phyloP scores from a whole-genome alignment of 352 stramenopile genomes.

The Pythium sukuiense region DNA sequence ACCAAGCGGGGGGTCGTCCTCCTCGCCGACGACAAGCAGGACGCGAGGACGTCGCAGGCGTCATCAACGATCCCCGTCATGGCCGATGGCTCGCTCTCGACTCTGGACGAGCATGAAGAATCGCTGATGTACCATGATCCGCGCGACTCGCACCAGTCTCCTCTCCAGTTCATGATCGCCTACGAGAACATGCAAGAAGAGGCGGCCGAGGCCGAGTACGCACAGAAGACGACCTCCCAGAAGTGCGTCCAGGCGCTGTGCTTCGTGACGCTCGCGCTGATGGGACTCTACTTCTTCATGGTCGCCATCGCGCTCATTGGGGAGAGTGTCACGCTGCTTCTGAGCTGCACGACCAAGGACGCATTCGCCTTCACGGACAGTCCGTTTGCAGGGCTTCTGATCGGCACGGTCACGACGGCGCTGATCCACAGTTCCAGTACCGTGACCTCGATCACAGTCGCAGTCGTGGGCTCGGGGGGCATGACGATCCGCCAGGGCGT shows the following conservation, averaged over 20 bases:
- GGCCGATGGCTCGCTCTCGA: constrained; percentile 14
- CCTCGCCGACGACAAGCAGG: background rate
- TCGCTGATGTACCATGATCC: background rate
- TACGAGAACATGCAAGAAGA: constrained; percentile 30
- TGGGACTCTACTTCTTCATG: constrained; percentile 82
- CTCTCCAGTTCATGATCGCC: constrained; percentile 26
- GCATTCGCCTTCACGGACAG: constrained; percentile 74
- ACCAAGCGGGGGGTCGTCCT: background rate
- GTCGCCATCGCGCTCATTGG: constrained; percentile 78
- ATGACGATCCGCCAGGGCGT: constrained; percentile 60
- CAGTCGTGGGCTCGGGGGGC: constrained; percentile 37
- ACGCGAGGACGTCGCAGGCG: constrained; percentile 7
- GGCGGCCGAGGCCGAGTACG: constrained; percentile 25
- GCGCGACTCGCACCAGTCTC: background rate
- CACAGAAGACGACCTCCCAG: constrained; percentile 9
- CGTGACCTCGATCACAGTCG: constrained; percentile 51
- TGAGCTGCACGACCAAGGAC: constrained; percentile 64
- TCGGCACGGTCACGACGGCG: constrained; percentile 73
- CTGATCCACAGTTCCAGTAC: constrained; percentile 51
- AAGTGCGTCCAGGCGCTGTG: constrained; percentile 5
- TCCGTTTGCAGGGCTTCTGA: constrained; percentile 72
- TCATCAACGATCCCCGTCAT: constrained; percentile 24
- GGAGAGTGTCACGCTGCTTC: constrained; percentile 66
- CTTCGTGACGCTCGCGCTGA: constrained; percentile 34
- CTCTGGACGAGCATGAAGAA: constrained; percentile 15